Conservation (phyloP, 306 rosid genomes). For the Medicago arabica region DNA sequence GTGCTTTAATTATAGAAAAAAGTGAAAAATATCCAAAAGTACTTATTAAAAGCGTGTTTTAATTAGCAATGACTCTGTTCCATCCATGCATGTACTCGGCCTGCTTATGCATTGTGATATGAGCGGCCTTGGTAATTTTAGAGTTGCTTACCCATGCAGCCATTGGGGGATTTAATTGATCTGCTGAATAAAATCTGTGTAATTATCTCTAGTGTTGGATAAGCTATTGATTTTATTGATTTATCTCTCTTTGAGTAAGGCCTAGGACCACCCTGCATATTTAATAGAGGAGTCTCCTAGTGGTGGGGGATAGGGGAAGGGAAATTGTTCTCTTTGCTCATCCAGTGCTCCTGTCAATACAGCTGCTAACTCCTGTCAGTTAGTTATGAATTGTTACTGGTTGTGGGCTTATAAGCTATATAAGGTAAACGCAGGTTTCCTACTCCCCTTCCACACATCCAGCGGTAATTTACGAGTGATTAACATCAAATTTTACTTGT, state of each 20-base stretch:
- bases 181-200: neutral
- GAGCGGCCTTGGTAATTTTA: neutral
- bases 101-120: constrained; percentile 5
- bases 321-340: neutral
- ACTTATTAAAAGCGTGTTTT: neutral
- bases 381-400: constrained; percentile 3
- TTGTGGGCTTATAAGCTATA: constrained; percentile 18
- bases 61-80: constrained; percentile 1
- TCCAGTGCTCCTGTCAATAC: neutral
- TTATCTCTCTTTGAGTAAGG: neutral
- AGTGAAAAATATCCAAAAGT: neutral
- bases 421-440: neutral
- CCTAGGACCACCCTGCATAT: neutral
- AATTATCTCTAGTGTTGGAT: constrained; percentile 6
- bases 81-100: constrained; percentile 6
- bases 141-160: neutral
- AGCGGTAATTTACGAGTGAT: constrained; percentile 27
- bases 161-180: neutral
- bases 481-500: constrained; percentile 5
- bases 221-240: neutral
- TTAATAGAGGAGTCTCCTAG: neutral
- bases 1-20: too few relatives aligned
- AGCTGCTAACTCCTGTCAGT: neutral
- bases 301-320: neutral
- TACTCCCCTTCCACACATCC: constrained; percentile 7